Conservation (phyloP, 2,329 filamentous ascomycete genomes). For the Trichophyton simii region DNA sequence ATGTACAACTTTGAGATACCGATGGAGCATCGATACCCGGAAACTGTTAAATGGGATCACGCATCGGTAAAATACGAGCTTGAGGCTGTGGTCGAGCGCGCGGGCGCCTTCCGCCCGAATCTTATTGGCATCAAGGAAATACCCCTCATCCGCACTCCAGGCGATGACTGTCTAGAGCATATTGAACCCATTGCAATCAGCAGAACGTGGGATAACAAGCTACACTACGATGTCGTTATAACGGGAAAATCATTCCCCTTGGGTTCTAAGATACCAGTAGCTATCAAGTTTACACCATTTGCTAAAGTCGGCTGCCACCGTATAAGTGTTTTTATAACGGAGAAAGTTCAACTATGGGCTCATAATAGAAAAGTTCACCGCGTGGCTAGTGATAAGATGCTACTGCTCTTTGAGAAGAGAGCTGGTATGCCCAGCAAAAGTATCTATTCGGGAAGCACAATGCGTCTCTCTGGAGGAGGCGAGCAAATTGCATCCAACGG, state of each 20-base stretch:
- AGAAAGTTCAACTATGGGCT: slow-evolving; percentile 84
- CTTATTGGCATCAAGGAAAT: slow-evolving; percentile 72
- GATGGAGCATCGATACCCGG: slow-evolving; percentile 63
- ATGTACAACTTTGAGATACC: slow-evolving; percentile 69
- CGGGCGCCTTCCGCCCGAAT: slow-evolving; percentile 82
- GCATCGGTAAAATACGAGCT: slow-evolving; percentile 81
- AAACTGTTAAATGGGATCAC: slow-evolving; percentile 77
- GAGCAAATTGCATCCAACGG: slow-evolving; percentile 51
- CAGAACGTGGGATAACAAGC: slow-evolving; percentile 84
- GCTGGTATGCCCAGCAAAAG: slow-evolving; percentile 65
- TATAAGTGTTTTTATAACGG: slow-evolving; percentile 81
- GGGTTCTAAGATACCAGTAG: slow-evolving; percentile 76
- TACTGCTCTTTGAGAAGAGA: slow-evolving; percentile 75
- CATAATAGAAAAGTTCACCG: slow-evolving; percentile 73
- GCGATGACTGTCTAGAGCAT: slow-evolving; percentile 78
- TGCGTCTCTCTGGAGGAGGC: slow-evolving; percentile 71
- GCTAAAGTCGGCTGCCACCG: slow-evolving; percentile 90
- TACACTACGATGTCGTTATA: slow-evolving; percentile 92
- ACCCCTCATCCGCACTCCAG: slow-evolving; percentile 67
- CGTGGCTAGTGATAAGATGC: slow-evolving; percentile 70
- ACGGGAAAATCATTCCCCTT: slow-evolving; percentile 91
- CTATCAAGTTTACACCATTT: slow-evolving; percentile 82
- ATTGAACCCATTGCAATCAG: slow-evolving; percentile 90
- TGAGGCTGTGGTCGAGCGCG: slow-evolving; percentile 70
- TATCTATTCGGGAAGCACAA: slow-evolving; percentile 60